Percentiles rank a stretch among this genome's conserved stretches.
Evolutionary conservation across 129 eudicot species (phyloP).

Genomic region (Centella asiatica): DNA sequence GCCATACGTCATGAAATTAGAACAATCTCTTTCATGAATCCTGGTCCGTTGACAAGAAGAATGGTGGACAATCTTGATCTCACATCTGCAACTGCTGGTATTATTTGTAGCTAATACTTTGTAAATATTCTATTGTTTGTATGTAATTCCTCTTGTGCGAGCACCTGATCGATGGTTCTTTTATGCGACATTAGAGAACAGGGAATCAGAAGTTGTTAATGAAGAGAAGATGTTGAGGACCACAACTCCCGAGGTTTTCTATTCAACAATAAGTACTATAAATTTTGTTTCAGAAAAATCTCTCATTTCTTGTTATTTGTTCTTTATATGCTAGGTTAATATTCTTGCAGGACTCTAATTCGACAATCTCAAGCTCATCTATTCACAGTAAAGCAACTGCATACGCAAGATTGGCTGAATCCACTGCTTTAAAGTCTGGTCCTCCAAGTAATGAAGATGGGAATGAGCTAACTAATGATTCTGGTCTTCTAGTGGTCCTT

Average conservation of each 20-base stretch:
- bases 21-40: conserved; percentile 64
- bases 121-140: neutral
- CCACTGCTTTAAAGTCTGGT: conserved; percentile 31
- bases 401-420: conserved; percentile 62
- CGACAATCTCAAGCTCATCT: conserved; percentile 30
- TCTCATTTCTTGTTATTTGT: neutral
- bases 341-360: conserved; percentile 39
- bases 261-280: neutral
- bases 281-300: neutral
- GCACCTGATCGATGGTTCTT: conserved; percentile 12
- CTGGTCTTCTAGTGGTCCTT: conserved; percentile 63
- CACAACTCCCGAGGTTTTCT: conserved; percentile 25
- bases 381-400: conserved; percentile 70
- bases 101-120: neutral
- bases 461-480: conserved; percentile 46
- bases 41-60: conserved; percentile 62
- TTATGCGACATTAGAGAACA: conserved; percentile 23
- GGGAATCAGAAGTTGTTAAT: conserved; percentile 24
- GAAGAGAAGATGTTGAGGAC: conserved; percentile 18
- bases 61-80: conserved; percentile 44
- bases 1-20: conserved; percentile 88
- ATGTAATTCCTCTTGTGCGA: conserved; percentile 8
- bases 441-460: conserved; percentile 28
- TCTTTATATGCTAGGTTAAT: neutral
- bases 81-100: conserved; percentile 33